Conservation (phyloP, 495 filamentous ascomycete genomes). For the Pyronema omphalodes region DNA sequence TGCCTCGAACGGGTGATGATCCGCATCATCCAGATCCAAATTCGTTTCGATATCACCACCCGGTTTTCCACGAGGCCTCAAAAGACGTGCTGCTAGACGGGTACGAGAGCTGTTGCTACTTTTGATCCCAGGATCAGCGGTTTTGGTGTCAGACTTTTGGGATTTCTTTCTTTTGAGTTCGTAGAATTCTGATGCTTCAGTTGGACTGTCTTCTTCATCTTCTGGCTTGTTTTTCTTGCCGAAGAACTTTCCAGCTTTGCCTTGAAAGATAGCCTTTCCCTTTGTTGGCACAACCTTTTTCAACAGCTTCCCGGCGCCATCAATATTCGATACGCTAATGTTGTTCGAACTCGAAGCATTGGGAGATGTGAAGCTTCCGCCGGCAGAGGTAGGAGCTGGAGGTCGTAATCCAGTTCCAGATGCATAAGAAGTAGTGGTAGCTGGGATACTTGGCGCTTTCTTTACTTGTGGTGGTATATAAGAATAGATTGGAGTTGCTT, state of each 20-base stretch:
- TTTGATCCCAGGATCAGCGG: not conserved
- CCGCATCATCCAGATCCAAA: not conserved
- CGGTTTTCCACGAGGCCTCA: not conserved
- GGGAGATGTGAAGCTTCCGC: not conserved
- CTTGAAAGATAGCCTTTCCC: not conserved
- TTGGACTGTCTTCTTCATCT: conserved; percentile 1
- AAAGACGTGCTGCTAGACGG: conserved; percentile 1
- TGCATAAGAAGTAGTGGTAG: not conserved
- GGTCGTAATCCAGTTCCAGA: no score
- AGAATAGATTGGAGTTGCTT: not conserved
- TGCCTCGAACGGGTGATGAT: not conserved
- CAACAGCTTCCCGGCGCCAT: not conserved
- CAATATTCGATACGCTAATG: not conserved
- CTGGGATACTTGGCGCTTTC: not conserved
- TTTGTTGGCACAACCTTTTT: not conserved
- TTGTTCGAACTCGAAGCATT: not conserved
- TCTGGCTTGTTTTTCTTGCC: not conserved
- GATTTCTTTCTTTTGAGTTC: conserved; percentile 2
- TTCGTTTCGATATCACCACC: conserved; percentile 6
- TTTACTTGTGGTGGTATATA: not conserved
- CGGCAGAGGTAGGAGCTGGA: not conserved
- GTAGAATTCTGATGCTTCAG: conserved; percentile 4
- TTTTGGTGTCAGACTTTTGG: not conserved
- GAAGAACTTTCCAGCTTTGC: not conserved
- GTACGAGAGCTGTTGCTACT: not conserved